A percentile compares a stretch with the other conserved stretches of the same genome.
These are phyloP conservation scores for Spathaspora gorwiae DNA, from an alignment of 805 yeast genomes.

Conservation along the genomic window DNA sequence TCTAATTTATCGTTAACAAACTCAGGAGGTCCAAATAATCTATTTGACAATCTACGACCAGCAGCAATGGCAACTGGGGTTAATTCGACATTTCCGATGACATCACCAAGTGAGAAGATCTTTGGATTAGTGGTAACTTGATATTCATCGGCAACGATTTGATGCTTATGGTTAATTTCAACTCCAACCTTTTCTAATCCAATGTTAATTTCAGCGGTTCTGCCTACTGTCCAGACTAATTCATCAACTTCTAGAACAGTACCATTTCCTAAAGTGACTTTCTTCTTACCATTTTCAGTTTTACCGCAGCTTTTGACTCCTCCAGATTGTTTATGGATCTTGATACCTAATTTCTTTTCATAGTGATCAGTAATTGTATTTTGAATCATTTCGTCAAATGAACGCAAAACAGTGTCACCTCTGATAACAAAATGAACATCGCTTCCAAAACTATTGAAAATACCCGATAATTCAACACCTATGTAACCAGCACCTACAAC, in stretches of 20 bases:
- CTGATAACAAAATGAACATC: constrained; percentile 86
- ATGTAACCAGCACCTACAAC: constrained; percentile 98
- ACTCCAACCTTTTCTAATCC: constrained; percentile 77
- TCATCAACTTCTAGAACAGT: constrained; percentile 57
- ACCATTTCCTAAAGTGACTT: constrained; percentile 36
- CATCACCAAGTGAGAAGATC: constrained; percentile 89
- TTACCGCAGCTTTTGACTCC: constrained; percentile 37
- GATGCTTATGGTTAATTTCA: constrained; percentile 52
- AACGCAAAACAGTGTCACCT: constrained; percentile 85
- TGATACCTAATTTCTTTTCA: constrained; percentile 68
- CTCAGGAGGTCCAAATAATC: constrained; percentile 78
- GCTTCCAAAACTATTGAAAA: constrained; percentile 81
- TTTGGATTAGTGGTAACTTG: constrained; percentile 72
- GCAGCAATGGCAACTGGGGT: constrained; percentile 99
- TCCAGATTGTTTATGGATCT: constrained; percentile 65
- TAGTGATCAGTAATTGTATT: constrained; percentile 76
- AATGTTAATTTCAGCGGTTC: constrained; percentile 69
- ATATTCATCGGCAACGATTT: constrained; percentile 78
- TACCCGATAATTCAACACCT: constrained; percentile 93
- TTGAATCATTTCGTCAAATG: constrained; percentile 80
- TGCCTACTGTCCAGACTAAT: constrained; percentile 91
- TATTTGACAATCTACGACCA: constrained; percentile 88
- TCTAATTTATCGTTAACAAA: constrained; percentile 78
- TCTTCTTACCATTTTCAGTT: constrained; percentile 29
- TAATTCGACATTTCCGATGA: constrained; percentile 85